Conservation (phyloP, 768 basidiomycete genomes). For the Auricularia sp. region DNA sequence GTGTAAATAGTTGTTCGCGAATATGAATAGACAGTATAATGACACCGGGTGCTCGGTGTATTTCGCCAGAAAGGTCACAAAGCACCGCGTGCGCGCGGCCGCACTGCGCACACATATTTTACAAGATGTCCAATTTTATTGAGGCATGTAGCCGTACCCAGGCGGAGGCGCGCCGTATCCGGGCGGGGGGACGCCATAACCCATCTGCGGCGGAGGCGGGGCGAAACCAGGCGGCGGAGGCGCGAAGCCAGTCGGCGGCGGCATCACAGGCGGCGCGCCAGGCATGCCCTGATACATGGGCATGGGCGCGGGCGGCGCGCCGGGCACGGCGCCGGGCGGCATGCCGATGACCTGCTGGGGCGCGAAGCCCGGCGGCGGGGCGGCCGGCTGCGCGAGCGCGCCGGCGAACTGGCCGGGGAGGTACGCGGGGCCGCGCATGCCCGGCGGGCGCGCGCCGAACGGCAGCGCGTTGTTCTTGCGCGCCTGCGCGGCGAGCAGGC, state of each 20-base stretch:
- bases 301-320: constrained; percentile 19
- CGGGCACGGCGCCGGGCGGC: constrained; percentile 18
- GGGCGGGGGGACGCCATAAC: constrained; percentile 25
- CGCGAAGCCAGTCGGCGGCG: constrained; percentile 7
- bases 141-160: no score
- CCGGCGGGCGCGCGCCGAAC: constrained; percentile 63
- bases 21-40: no score
- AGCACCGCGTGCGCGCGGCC: no score
- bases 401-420: constrained; percentile 89
- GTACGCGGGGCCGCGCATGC: constrained; percentile 58
- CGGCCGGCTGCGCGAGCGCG: constrained; percentile 57
- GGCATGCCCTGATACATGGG: constrained; percentile 16
- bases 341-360: constrained; percentile 51
- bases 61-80: no score
- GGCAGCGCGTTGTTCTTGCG: constrained; percentile 90
- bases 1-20: no score
- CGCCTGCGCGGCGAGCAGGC: constrained; percentile 89
- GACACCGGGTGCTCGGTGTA: no score
- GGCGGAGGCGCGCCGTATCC: no score
- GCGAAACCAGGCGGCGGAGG: constrained; percentile 8
- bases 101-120: no score
- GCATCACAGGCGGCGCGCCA: constrained; percentile 18
- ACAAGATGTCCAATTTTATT: no score
- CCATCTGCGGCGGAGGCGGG: constrained; percentile 10
- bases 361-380: constrained; percentile 76